These are phyloP conservation scores for Blastocystis hominis DNA, from an alignment of 352 stramenopile genomes.

Conservation along the genomic window DNA sequence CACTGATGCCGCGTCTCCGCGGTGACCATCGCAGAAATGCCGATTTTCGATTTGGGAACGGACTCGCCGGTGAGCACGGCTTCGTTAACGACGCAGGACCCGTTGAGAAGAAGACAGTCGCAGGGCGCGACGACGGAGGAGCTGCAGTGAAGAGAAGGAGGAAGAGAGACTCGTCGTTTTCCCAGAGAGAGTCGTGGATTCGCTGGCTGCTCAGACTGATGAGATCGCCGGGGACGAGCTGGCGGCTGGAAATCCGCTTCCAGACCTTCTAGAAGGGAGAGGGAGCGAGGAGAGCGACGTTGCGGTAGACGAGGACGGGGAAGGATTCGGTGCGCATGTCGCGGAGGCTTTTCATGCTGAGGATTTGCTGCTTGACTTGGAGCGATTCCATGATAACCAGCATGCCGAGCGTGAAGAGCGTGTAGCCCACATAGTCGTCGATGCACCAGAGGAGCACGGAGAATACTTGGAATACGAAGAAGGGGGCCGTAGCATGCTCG, in stretches of 20 bases:
- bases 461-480: conserved; percentile 98
- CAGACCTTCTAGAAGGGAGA: conserved; percentile 67
- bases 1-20: conserved; percentile 65
- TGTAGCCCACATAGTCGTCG: conserved; percentile 98
- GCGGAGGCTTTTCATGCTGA: conserved; percentile 84
- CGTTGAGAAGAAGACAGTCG: conserved; percentile 85
- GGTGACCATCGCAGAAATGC: conserved; percentile 71
- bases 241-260: conserved; percentile 71
- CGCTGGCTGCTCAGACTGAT: conserved; percentile 60
- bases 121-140: conserved; percentile 75
- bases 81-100: conserved; percentile 91
- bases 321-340: conserved; percentile 73
- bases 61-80: conserved; percentile 94
- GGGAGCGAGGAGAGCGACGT: background rate
- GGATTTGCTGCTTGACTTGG: conserved; percentile 83
- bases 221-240: conserved; percentile 81
- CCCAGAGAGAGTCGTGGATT: background rate
- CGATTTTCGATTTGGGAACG: conserved; percentile 91
- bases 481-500: conserved; percentile 88
- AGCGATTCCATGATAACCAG: conserved; percentile 94
- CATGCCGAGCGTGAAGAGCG: conserved; percentile 92
- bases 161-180: background rate
- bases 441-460: conserved; percentile 94
- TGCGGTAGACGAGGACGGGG: conserved; percentile 44
- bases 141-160: background rate